phyloP scores from a whole-genome alignment of 495 filamentous ascomycete species.

The Emericellopsis terricola region DNA sequence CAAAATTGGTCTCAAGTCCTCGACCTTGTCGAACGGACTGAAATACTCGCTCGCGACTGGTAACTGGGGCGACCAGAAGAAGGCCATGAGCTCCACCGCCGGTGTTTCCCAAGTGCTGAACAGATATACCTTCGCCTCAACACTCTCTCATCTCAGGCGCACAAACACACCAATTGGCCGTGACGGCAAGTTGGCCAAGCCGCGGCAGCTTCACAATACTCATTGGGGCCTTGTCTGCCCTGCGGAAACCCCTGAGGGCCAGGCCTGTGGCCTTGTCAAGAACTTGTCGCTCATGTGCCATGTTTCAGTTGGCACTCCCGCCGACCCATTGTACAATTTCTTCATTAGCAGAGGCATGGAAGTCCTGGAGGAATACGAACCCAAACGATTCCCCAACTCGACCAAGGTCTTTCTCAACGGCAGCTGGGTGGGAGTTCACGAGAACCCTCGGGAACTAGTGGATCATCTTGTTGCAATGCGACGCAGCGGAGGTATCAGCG shows the following conservation, averaged over 20 bases:
- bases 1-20: constrained; percentile 76
- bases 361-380: constrained; percentile 89
- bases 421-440: constrained; percentile 87
- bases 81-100: constrained; percentile 80
- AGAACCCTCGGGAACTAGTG: constrained; percentile 66
- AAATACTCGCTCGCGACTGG: constrained; percentile 97
- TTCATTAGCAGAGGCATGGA: constrained; percentile 93
- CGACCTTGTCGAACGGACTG: constrained; percentile 76
- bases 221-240: constrained; percentile 98
- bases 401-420: constrained; percentile 98
- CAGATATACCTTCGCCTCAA: constrained; percentile 93
- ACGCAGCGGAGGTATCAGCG: constrained; percentile 55
- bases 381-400: constrained; percentile 67
- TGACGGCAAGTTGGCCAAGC: constrained; percentile 96
- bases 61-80: constrained; percentile 99
- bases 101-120: constrained; percentile 97
- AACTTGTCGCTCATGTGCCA: constrained; percentile 97
- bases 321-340: constrained; percentile 81
- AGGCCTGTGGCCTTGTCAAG: constrained; percentile 96
- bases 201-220: constrained; percentile 93
- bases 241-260: constrained; percentile 94
- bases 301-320: constrained; percentile 81
- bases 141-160: constrained; percentile 83
- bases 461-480: constrained; percentile 59
- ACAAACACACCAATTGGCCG: constrained; percentile 96